phyloP scores from a whole-genome alignment of 176 grass and related monocot species.

The Ensete glaucum region DNA sequence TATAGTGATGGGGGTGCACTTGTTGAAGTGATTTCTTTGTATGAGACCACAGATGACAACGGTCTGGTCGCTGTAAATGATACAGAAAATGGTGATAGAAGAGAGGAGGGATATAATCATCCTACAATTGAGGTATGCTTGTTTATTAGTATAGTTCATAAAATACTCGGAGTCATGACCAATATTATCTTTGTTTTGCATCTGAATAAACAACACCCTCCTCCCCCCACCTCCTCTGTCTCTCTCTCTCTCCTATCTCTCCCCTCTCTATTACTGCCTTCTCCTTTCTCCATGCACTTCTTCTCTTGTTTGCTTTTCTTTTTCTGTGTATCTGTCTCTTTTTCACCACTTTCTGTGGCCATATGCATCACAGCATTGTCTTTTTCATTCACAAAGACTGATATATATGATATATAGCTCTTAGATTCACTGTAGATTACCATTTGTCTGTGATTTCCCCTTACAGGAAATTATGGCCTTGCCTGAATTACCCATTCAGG shows the following conservation, averaged over 20 bases:
- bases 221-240: too few species aligned
- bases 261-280: too few species aligned
- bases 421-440: not conserved
- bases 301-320: not conserved
- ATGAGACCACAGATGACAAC: constrained; percentile 43
- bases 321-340: not conserved
- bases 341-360: not conserved
- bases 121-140: constrained; percentile 57
- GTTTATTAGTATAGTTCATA: constrained; percentile 10
- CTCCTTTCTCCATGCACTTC: too few species aligned
- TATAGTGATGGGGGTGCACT: constrained; percentile 62
- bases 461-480: constrained; percentile 60
- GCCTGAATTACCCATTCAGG: constrained; percentile 74
- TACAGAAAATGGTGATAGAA: constrained; percentile 23
- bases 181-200: not conserved
- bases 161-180: not conserved
- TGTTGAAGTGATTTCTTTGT: constrained; percentile 60
- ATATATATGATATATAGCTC: too few species aligned
- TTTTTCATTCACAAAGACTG: not conserved
- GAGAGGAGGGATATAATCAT: constrained; percentile 31
- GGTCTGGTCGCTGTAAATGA: constrained; percentile 22
- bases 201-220: not conserved
- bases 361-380: not conserved
- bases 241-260: too few species aligned
- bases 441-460: not conserved